Conservation (phyloP, 305 asterid species). For the Solanum chacoense region DNA sequence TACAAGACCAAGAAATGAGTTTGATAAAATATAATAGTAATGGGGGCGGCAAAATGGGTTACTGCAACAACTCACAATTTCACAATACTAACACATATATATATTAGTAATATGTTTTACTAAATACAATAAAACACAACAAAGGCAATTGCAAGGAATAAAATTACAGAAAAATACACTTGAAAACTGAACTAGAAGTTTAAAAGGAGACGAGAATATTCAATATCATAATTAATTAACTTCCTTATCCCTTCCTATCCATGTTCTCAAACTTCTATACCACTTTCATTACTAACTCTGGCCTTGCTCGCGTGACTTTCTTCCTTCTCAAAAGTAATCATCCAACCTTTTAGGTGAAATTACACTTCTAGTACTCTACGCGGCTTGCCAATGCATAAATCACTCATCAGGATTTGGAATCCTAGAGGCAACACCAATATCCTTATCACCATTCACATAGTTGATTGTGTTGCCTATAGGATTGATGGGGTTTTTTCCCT, state of each 20-base stretch:
- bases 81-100: slow-evolving; percentile 20
- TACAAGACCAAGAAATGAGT: slow-evolving; percentile 5
- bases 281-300: too few relatives aligned
- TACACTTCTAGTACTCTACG: too few relatives aligned
- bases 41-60: background rate
- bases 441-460: background rate
- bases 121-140: background rate
- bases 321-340: too few relatives aligned
- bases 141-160: background rate
- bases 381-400: too few relatives aligned
- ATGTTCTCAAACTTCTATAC: too few relatives aligned
- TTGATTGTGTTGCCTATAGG: background rate
- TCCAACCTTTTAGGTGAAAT: background rate
- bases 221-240: too few relatives aligned
- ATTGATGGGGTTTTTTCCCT: background rate
- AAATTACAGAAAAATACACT: too few relatives aligned
- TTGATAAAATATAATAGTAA: background rate
- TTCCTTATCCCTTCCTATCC: too few relatives aligned
- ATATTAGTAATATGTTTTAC: background rate
- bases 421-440: background rate
- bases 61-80: background rate
- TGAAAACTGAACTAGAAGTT: too few relatives aligned
- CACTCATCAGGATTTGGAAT: background rate
- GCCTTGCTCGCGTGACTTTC: too few relatives aligned
- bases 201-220: too few relatives aligned